phyloP scores from a whole-genome alignment of 305 asterid genomes.

The Ilex paraguariensis region DNA sequence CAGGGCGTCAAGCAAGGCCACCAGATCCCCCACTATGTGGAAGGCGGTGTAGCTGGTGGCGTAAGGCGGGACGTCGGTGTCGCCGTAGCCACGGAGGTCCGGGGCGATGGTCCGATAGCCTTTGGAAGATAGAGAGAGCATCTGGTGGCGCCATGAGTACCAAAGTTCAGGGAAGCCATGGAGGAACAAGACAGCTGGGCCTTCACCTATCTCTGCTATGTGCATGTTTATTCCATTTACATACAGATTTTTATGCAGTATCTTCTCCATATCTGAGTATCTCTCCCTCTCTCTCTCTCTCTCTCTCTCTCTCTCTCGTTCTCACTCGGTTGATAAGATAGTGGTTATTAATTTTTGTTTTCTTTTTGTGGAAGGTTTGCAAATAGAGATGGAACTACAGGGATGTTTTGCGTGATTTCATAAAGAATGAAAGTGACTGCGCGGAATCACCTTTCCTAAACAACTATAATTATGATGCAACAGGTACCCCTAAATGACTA shows the following conservation, averaged over 20 bases:
- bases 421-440: too few species aligned
- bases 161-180: constrained; percentile 15
- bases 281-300: too few species aligned
- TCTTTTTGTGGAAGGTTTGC: too few species aligned
- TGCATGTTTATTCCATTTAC: constrained; percentile 18
- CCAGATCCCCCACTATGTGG: constrained; percentile 17
- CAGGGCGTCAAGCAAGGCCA: constrained; percentile 11
- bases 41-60: constrained; percentile 6
- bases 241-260: constrained; percentile 4
- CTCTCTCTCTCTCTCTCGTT: too few species aligned
- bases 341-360: too few species aligned
- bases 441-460: too few species aligned
- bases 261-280: constrained; percentile 8
- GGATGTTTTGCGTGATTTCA: too few species aligned
- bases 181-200: constrained; percentile 8
- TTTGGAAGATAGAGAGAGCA: neutral
- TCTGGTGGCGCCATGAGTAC: constrained; percentile 14
- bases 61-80: constrained; percentile 1
- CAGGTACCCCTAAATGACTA: too few species aligned
- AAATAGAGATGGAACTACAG: too few species aligned
- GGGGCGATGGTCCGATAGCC: constrained; percentile 2
- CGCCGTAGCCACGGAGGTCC: constrained; percentile 10
- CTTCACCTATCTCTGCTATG: constrained; percentile 16
- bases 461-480: too few species aligned
- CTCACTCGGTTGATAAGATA: too few species aligned